These are phyloP conservation scores for Daldinia decipiens DNA, from an alignment of 495 filamentous ascomycete genomes.

Conservation along the genomic window DNA sequence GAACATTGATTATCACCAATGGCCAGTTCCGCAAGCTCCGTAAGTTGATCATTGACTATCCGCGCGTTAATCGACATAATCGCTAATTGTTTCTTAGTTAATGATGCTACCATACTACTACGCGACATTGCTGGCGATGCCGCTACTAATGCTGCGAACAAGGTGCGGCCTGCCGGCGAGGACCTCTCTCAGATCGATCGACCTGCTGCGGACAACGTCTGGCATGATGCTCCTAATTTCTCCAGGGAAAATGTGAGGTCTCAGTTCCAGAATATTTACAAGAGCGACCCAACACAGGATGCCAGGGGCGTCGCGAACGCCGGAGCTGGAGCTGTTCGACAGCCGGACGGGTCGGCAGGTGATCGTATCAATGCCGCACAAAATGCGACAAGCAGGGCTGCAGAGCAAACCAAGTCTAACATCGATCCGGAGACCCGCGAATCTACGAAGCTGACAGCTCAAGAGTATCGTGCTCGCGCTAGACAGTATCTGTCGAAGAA, in stretches of 20 bases:
- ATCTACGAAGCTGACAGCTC: slow-evolving; percentile 48
- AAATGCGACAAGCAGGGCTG: slow-evolving; percentile 59
- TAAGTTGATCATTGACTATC: slow-evolving; percentile 57
- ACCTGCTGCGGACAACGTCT: slow-evolving; percentile 87
- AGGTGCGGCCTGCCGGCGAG: slow-evolving; percentile 82
- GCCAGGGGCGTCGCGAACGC: slow-evolving; percentile 53
- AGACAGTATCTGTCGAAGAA: slow-evolving; percentile 82
- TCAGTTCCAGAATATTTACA: slow-evolving; percentile 69
- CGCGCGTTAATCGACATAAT: neutral
- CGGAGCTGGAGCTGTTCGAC: slow-evolving; percentile 48
- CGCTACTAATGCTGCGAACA: slow-evolving; percentile 80
- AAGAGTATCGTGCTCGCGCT: slow-evolving; percentile 65
- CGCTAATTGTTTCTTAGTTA: slow-evolving; percentile 67
- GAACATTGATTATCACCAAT: slow-evolving; percentile 91
- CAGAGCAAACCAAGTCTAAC: slow-evolving; percentile 61
- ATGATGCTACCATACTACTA: slow-evolving; percentile 82
- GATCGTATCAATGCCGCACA: slow-evolving; percentile 59
- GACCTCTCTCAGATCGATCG: slow-evolving; percentile 79
- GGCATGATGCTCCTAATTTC: slow-evolving; percentile 89
- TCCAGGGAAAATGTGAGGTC: slow-evolving; percentile 75
- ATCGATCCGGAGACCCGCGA: slow-evolving; percentile 59
- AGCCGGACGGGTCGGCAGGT: slow-evolving; percentile 64
- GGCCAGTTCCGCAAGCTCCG: slow-evolving; percentile 95
- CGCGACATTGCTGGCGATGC: slow-evolving; percentile 93
- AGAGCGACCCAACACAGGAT: slow-evolving; percentile 66